Evolutionary conservation across 2,329 filamentous ascomycete genomes (phyloP).

Genomic region (Aspergillus carbonarius): DNA sequence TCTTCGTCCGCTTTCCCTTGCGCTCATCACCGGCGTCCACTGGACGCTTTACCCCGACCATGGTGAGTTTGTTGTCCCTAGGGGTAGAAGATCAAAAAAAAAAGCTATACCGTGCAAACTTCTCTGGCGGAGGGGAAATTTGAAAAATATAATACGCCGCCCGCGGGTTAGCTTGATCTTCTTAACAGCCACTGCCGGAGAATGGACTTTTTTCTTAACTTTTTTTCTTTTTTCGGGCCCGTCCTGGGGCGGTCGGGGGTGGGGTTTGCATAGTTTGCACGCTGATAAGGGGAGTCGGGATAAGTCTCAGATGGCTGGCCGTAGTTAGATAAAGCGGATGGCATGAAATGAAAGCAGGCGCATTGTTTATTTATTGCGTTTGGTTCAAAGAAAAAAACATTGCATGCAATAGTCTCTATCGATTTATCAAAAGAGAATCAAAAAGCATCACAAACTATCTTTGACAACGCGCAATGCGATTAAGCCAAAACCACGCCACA

Average conservation of each 20-base stretch:
- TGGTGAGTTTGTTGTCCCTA: slow-evolving; percentile 19
- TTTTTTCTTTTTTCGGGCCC: slow-evolving; percentile 28
- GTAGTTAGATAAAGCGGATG: too few relatives aligned
- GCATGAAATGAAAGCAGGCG: neutral
- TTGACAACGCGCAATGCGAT: slow-evolving; percentile 3
- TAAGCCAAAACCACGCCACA: slow-evolving; percentile 1
- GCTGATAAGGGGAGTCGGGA: slow-evolving; percentile 6
- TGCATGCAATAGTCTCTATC: neutral
- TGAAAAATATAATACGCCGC: slow-evolving; percentile 1
- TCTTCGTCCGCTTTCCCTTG: slow-evolving; percentile 43
- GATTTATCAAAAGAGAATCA: neutral
- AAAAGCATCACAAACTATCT: neutral
- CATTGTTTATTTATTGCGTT: neutral
- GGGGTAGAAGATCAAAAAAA: neutral
- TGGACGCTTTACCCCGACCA: slow-evolving; percentile 45
- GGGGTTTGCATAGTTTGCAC: slow-evolving; percentile 21
- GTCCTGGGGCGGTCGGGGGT: neutral
- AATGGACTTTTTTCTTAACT: slow-evolving; percentile 9
- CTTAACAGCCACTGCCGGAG: slow-evolving; percentile 9
- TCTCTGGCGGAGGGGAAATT: neutral
- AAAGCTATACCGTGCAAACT: neutral
- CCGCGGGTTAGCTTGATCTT: slow-evolving; percentile 11
- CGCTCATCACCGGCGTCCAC: slow-evolving; percentile 39
- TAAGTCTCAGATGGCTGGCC: neutral
- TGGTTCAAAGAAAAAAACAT: neutral